These are phyloP conservation scores for Beauveria sp. DNA, from an alignment of 2,329 filamentous ascomycete species.

Conservation along the genomic window DNA sequence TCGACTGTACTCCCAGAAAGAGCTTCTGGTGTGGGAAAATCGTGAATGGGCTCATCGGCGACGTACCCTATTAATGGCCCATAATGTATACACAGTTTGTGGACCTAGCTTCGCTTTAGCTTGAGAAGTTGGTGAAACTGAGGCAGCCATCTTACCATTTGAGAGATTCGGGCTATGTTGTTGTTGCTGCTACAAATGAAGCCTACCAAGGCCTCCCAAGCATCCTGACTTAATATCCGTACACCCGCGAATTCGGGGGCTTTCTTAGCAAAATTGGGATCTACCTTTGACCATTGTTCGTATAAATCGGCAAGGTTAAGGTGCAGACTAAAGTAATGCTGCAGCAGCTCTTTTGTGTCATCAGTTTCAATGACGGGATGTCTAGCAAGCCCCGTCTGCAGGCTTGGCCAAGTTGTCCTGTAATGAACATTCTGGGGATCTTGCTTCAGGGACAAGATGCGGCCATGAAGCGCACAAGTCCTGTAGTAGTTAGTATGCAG, in stretches of 20 bases:
- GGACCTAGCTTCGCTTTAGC: constrained; percentile 42
- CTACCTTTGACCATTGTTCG: constrained; percentile 74
- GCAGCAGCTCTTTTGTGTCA: constrained; percentile 66
- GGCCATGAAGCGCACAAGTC: constrained; percentile 78
- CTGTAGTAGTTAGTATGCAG: constrained; percentile 28
- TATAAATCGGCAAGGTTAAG: constrained; percentile 74
- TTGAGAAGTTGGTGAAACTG: neutral
- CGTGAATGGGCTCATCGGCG: constrained; percentile 67
- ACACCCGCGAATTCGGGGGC: constrained; percentile 85
- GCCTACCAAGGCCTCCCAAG: constrained; percentile 87
- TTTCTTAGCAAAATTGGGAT: constrained; percentile 82
- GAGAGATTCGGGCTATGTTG: constrained; percentile 88
- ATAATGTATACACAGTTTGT: constrained; percentile 84
- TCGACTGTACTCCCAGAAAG: constrained; percentile 74
- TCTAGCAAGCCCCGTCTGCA: constrained; percentile 12
- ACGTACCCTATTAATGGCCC: constrained; percentile 68
- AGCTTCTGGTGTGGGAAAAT: constrained; percentile 72
- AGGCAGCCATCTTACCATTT: constrained; percentile 58
- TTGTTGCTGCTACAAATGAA: constrained; percentile 99
- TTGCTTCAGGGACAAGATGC: constrained; percentile 78
- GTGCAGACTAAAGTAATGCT: constrained; percentile 79
- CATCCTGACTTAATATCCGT: constrained; percentile 86
- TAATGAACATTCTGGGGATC: constrained; percentile 75
- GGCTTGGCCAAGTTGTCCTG: constrained; percentile 54
- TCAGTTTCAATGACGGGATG: constrained; percentile 33